A percentile compares a stretch with the other conserved stretches of the same genome.
These are phyloP conservation scores for Iberis pinnata DNA, from an alignment of 345 rosid genomes.

Conservation along the genomic window DNA sequence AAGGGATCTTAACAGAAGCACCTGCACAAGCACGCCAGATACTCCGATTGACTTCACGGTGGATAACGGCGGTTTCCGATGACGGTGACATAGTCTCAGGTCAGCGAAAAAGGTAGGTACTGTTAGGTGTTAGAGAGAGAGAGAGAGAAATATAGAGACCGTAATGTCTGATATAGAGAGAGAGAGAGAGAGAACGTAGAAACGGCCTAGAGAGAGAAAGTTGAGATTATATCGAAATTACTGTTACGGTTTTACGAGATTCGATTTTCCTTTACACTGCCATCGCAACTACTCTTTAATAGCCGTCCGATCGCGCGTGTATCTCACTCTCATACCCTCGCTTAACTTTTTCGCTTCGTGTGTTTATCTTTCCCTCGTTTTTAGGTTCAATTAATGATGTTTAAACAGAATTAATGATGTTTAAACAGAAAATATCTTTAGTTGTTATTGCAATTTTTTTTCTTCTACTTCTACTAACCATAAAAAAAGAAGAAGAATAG, in stretches of 20 bases:
- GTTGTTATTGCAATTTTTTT: too few species aligned
- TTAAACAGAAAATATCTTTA: too few species aligned
- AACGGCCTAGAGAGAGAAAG: background rate
- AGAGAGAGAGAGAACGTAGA: slow-evolving; percentile 12
- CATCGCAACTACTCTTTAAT: slow-evolving; percentile 9
- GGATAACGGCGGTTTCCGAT: slow-evolving; percentile 22
- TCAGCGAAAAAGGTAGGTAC: slow-evolving; percentile 11
- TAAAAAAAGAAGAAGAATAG: too few species aligned
- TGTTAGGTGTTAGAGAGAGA: slow-evolving; percentile 22
- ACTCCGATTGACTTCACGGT: slow-evolving; percentile 42
- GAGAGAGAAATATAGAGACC: background rate
- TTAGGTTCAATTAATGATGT: slow-evolving; percentile 6
- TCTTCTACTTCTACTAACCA: too few species aligned
- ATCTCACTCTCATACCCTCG: too few species aligned
- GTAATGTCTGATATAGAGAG: slow-evolving; percentile 4
- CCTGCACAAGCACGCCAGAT: slow-evolving; percentile 92
- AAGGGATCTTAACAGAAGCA: slow-evolving; percentile 50
- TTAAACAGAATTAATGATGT: too few species aligned
- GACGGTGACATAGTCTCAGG: slow-evolving; percentile 36
- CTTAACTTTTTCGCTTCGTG: background rate
- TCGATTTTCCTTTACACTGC: slow-evolving; percentile 12
- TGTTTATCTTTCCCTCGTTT: background rate
- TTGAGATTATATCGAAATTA: slow-evolving; percentile 17
- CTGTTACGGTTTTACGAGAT: slow-evolving; percentile 28
- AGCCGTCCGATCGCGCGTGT: slow-evolving; percentile 24